A percentile compares a stretch with the other conserved stretches of the same genome.
phyloP scores from a whole-genome alignment of 352 stramenopile species.

The Thalassiosira hispida region DNA sequence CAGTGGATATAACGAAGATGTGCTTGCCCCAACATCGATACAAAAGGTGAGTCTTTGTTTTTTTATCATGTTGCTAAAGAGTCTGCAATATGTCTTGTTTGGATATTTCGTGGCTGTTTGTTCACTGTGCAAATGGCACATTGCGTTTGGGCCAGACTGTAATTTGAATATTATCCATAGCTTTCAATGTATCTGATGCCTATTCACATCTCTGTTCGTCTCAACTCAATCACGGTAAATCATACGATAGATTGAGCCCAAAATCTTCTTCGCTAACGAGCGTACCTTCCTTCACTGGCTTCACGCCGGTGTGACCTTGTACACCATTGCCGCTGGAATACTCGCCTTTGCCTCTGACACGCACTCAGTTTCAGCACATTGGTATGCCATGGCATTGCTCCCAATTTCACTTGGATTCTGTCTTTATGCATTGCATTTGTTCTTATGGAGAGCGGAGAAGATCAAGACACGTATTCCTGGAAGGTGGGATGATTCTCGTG shows the following conservation, averaged over 20 bases:
- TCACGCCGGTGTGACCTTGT: slow-evolving; percentile 85
- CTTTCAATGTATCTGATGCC: too few species aligned
- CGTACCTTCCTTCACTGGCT: slow-evolving; percentile 89
- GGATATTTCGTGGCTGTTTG: too few species aligned
- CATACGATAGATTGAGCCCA: slow-evolving; percentile 89
- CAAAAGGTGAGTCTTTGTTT: too few species aligned
- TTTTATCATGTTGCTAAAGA: too few species aligned
- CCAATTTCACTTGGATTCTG: slow-evolving; percentile 85
- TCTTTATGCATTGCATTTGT: slow-evolving; percentile 86
- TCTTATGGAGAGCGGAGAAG: slow-evolving; percentile 82
- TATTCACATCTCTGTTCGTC: too few species aligned
- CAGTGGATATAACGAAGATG: slow-evolving; percentile 62
- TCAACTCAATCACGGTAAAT: too few species aligned
- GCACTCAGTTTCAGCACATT: slow-evolving; percentile 66
- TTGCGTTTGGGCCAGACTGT: too few species aligned
- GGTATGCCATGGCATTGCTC: slow-evolving; percentile 84
- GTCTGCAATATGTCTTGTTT: too few species aligned
- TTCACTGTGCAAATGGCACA: too few species aligned
- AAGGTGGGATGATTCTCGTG: slow-evolving; percentile 87
- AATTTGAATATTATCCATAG: too few species aligned
- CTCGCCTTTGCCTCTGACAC: slow-evolving; percentile 80
- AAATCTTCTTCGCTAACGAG: slow-evolving; percentile 90
- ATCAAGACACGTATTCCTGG: slow-evolving; percentile 83
- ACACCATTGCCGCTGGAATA: slow-evolving; percentile 82
- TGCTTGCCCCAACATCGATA: slow-evolving; percentile 81